Evolutionary conservation across 306 rosid species (phyloP), one percentile per base, ranked within the genome.

Genomic region (Vicia faba): DNA sequence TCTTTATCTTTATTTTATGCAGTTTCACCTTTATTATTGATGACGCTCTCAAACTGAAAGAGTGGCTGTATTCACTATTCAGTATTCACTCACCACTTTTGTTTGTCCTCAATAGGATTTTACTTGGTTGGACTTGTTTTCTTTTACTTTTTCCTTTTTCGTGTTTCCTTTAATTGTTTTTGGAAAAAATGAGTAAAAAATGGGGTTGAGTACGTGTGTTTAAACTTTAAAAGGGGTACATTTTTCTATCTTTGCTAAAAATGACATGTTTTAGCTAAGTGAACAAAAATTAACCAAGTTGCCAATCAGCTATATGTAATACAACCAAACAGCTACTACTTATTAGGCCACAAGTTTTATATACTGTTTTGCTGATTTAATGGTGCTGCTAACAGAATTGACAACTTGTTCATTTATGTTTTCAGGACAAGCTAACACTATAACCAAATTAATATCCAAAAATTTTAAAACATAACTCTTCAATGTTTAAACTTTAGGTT

Each of bases 11-110:
- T 44, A 12, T 31, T 53, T 15, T 54, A 12, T 50, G 60, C 51
- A 28, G 80, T 19, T 25, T 15, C 28, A 16, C 60, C 77, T 82
- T 74, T 68, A 61, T 67, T 68, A 56, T 82, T 72, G 68, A 58
- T 79, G 79, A 51, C 51, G 41, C 67, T 35, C 25, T 41, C 13
- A 26, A 71, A 14, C 36, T n/a, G 26, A 66, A 63, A 48, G 71
- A 61, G 33, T 61, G 66, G 66, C 50, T 61, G 18, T 61, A 61
- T 61, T 55, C 61, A 55, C 19, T 55, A 26, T 54, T 54, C 10
- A 25, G 60, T 12, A 55, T 55, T 39, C 18, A 61, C 67, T 31
- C 75, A 5, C 61, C 61, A 53, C 29, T 54, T 65, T 60, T 70
- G 57, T 51, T 70, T 69, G 45, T 12, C 71, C 57, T 23, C 18